phyloP scores from a whole-genome alignment of 371 early-diverging fungal species.

The Mortierella sp. region DNA sequence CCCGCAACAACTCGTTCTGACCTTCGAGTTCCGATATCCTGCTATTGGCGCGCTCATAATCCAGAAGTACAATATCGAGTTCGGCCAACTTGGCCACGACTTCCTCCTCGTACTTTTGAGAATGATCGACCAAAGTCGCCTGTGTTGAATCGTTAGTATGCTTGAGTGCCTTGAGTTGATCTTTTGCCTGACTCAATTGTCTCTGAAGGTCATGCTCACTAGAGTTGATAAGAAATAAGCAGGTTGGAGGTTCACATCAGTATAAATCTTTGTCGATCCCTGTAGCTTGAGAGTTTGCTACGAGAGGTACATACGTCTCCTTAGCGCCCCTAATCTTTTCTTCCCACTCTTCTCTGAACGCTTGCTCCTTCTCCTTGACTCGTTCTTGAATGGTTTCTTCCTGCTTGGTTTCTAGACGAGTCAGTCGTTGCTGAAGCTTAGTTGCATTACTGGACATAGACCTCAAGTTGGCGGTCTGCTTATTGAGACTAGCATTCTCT shows the following conservation, averaged over 20 bases:
- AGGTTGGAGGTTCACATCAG: background rate
- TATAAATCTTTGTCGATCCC: background rate
- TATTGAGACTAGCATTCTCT: conserved; percentile 62
- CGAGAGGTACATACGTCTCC: conserved; percentile 68
- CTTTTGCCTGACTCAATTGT: conserved; percentile 85
- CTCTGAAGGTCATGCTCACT: conserved; percentile 88
- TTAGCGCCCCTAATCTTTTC: conserved; percentile 85
- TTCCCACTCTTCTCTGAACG: conserved; percentile 54
- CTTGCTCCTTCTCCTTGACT: conserved; percentile 54
- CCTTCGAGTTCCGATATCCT: conserved; percentile 79
- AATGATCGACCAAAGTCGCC: conserved; percentile 77
- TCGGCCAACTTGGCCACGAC: conserved; percentile 89
- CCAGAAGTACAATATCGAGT: conserved; percentile 86
- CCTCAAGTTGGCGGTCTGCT: conserved; percentile 57
- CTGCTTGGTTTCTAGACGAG: conserved; percentile 61
- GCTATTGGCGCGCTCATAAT: conserved; percentile 85
- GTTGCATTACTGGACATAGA: conserved; percentile 63
- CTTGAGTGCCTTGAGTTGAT: conserved; percentile 77
- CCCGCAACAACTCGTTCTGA: conserved; percentile 67
- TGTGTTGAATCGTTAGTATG: conserved; percentile 84
- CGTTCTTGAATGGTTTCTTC: conserved; percentile 58
- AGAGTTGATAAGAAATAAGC: background rate
- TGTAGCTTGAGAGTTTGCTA: background rate
- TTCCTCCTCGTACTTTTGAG: conserved; percentile 85
- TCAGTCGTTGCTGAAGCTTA: conserved; percentile 68